A percentile compares a stretch with the other conserved stretches of the same genome.
phyloP scores from a whole-genome alignment of 1,139 yeast species.

The Debaryomyces singareniensis region DNA sequence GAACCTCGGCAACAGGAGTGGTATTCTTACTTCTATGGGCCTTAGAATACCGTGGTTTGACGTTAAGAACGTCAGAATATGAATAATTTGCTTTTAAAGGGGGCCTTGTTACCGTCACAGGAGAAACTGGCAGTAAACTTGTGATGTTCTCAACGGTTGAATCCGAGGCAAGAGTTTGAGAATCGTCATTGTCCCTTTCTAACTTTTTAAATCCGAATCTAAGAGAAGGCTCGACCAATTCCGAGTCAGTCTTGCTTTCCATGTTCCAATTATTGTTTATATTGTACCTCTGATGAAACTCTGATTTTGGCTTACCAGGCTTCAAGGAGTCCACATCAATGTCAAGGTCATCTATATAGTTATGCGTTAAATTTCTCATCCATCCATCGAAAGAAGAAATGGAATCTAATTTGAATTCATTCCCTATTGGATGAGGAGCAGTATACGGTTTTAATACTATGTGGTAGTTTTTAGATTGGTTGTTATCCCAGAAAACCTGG shows the following conservation, averaged over 20 bases:
- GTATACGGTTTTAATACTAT: slow-evolving; percentile 14
- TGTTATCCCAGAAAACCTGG: slow-evolving; percentile 31
- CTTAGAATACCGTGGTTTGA: slow-evolving; percentile 14
- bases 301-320: slow-evolving; percentile 6
- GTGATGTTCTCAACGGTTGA: neutral
- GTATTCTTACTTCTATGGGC: slow-evolving; percentile 12
- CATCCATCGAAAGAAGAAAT: neutral
- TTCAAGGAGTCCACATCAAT: slow-evolving; percentile 1
- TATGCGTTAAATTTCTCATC: slow-evolving; percentile 1
- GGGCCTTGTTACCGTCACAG: slow-evolving; percentile 13
- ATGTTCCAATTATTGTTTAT: slow-evolving; percentile 8
- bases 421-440: slow-evolving; percentile 1
- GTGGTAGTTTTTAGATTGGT: slow-evolving; percentile 22
- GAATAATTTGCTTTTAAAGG: slow-evolving; percentile 20
- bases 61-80: slow-evolving; percentile 17
- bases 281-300: slow-evolving; percentile 10
- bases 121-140: neutral
- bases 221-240: neutral
- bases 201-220: neutral
- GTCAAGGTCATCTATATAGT: slow-evolving; percentile 1
- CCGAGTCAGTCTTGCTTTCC: neutral
- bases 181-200: too few species aligned
- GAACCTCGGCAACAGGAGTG: neutral
- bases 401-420: neutral
- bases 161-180: neutral